phyloP scores from a whole-genome alignment of 176 grass and related monocot species.

The Alopecurus myosuroides region DNA sequence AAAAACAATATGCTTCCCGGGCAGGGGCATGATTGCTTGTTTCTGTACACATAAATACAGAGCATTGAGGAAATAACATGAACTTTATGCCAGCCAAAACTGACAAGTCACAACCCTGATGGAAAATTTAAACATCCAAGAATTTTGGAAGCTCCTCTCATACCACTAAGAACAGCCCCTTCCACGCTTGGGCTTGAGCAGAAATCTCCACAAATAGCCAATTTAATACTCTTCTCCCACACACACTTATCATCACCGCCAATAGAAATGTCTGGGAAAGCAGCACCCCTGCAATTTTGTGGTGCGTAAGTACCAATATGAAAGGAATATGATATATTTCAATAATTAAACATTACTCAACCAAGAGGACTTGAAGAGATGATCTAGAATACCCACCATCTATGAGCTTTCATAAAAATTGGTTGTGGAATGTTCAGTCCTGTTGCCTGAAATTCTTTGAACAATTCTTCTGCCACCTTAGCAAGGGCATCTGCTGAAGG shows the following conservation, averaged over 20 bases:
- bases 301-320: not conserved
- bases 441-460: conserved; percentile 71
- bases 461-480: conserved; percentile 79
- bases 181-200: conserved; percentile 65
- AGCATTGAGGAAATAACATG: not conserved
- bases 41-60: conserved; percentile 20
- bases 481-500: conserved; percentile 67
- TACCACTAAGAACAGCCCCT: conserved; percentile 80
- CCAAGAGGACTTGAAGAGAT: conserved; percentile 7
- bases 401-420: conserved; percentile 87
- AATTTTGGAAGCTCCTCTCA: conserved; percentile 73
- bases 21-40: not conserved
- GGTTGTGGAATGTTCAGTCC: conserved; percentile 64
- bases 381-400: conserved; percentile 64
- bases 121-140: conserved; percentile 53
- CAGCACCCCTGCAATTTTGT: conserved; percentile 56
- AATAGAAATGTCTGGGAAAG: conserved; percentile 58
- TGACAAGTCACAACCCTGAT: conserved; percentile 51
- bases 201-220: conserved; percentile 92
- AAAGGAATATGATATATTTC: not conserved
- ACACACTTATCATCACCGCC: conserved; percentile 73
- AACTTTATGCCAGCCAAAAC: conserved; percentile 3
- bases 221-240: conserved; percentile 62
- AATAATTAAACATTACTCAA: not conserved
- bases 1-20: conserved; percentile 13